Evolutionary conservation across 257 asterid species (phyloP).

Genomic region (Linderniella brevidens): DNA sequence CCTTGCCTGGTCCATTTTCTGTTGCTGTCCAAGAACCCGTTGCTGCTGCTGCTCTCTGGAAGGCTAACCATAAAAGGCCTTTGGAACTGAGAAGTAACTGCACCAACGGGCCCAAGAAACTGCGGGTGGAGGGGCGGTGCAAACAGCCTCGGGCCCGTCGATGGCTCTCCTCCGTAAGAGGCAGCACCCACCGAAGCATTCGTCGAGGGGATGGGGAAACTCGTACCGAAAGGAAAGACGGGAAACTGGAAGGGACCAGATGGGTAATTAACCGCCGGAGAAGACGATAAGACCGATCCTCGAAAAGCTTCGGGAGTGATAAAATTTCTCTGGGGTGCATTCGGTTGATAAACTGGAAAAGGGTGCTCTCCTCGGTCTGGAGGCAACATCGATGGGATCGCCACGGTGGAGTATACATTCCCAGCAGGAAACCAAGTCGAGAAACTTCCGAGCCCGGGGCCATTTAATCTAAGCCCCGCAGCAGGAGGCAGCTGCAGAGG

Average conservation of each 20-base stretch:
- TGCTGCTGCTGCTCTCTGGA: slow-evolving; percentile 27
- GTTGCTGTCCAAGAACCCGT: slow-evolving; percentile 30
- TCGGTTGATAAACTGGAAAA: slow-evolving; percentile 34
- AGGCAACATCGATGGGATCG: slow-evolving; percentile 36
- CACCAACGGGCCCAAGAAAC: slow-evolving; percentile 36
- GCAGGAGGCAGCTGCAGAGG: slow-evolving; percentile 28
- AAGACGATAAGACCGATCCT: slow-evolving; percentile 75
- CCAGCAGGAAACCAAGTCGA: slow-evolving; percentile 68
- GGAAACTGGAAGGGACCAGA: slow-evolving; percentile 51
- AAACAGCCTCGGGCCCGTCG: slow-evolving; percentile 47
- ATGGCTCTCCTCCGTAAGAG: slow-evolving; percentile 36
- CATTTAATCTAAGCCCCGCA: slow-evolving; percentile 20
- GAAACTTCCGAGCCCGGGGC: slow-evolving; percentile 30
- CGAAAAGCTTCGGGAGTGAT: slow-evolving; percentile 46
- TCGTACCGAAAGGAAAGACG: slow-evolving; percentile 37
- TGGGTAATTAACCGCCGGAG: slow-evolving; percentile 50
- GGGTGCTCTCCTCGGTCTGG: slow-evolving; percentile 48
- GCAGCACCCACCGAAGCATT: slow-evolving; percentile 34
- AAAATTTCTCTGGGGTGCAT: slow-evolving; percentile 45
- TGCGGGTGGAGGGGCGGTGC: slow-evolving; percentile 41
- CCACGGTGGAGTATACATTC: slow-evolving; percentile 37
- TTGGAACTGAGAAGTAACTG: slow-evolving; percentile 46
- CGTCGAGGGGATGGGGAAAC: slow-evolving; percentile 47
- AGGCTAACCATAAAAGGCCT: slow-evolving; percentile 49
- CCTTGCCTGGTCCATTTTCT: slow-evolving; percentile 65